Evolutionary conservation across 2,329 filamentous ascomycete genomes (phyloP), one percentile per base, ranked within the genome.

Genomic region (Aschersonia sp.): DNA sequence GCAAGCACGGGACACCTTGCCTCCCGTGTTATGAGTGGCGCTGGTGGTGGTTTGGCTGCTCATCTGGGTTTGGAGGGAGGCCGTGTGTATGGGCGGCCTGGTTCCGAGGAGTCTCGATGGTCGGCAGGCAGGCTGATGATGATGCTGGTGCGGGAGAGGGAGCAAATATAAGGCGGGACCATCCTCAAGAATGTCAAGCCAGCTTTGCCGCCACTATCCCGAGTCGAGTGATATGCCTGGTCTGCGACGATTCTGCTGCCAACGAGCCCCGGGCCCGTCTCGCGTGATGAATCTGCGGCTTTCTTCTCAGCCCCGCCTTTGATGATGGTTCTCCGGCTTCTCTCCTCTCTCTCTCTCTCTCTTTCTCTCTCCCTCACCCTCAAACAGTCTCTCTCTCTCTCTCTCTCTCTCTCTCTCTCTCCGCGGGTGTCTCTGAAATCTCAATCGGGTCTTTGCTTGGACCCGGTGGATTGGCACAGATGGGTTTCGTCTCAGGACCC

Each of bases 1-100:
- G 52, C 64, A 66, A 47, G 64, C 64, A 43, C 56, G 57, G 41
- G 57, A 51, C 29, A 54, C 45, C 47, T 54, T 55, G 45, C 44
- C 47, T 11, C 41, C 49, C 14, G 42, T 41, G 46, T 14, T 45
- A 32, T 40, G 40, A 29, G 43, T 31, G 40, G 45, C 43, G 12
- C 30, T 12, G 45, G 45, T 30, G 45, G 10, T 30, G 30, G 32
- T 22, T 43, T 45, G 40, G 48, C 43, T 51, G 47, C 47, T 53
- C 53, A 52, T 52, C 37, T 41, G 40, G 40, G 40, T 22, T 37
- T 41, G 40, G 40, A 41, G 40, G 40, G 40, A 7, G 11, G 14
- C 40, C 11, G 11, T 7, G 40, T 22, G 14, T 41, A 22, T 7
- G 40, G 40, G n/a, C 40, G 14, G 14, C 40, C 11, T 41, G 10